Evolutionary conservation across 441 rosid species (phyloP).

Genomic region (California macrophylla): DNA sequence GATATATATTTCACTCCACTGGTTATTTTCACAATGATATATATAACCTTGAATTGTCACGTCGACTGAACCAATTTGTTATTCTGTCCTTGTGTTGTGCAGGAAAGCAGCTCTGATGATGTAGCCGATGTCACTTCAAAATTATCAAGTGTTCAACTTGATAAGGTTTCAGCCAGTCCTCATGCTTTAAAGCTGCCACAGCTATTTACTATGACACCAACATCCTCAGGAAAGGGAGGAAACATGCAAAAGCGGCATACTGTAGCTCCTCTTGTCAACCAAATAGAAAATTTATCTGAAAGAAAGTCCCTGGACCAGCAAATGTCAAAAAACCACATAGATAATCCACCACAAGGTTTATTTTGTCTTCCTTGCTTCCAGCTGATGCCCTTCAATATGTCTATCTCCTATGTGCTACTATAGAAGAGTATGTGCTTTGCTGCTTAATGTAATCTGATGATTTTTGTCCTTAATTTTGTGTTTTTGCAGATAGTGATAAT

Average conservation of each 20-base stretch:
- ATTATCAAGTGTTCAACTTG: slow-evolving; percentile 67
- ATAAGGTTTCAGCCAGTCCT: slow-evolving; percentile 62
- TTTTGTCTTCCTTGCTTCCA: slow-evolving; percentile 19
- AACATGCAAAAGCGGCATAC: slow-evolving; percentile 63
- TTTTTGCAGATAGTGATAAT: slow-evolving; percentile 52
- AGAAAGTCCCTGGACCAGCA: slow-evolving; percentile 53
- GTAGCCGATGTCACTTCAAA: slow-evolving; percentile 58
- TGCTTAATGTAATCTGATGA: slow-evolving; percentile 9
- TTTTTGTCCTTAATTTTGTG: slow-evolving; percentile 20
- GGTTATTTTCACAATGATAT: neutral
- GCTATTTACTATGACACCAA: slow-evolving; percentile 82
- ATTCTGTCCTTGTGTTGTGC: slow-evolving; percentile 20
- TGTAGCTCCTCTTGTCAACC: slow-evolving; percentile 44
- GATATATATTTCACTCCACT: neutral
- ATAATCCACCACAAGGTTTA: slow-evolving; percentile 61
- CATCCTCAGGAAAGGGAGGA: slow-evolving; percentile 75
- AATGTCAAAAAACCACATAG: slow-evolving; percentile 35
- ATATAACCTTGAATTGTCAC: neutral
- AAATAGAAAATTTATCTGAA: slow-evolving; percentile 53
- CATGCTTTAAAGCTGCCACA: slow-evolving; percentile 87
- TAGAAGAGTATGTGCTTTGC: neutral
- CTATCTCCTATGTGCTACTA: neutral
- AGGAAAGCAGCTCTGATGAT: slow-evolving; percentile 72
- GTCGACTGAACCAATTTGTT: slow-evolving; percentile 7
- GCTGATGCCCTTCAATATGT: neutral